Evolutionary conservation across 495 filamentous ascomycete genomes (phyloP).

Genomic region (Hypoxylon perforatum): DNA sequence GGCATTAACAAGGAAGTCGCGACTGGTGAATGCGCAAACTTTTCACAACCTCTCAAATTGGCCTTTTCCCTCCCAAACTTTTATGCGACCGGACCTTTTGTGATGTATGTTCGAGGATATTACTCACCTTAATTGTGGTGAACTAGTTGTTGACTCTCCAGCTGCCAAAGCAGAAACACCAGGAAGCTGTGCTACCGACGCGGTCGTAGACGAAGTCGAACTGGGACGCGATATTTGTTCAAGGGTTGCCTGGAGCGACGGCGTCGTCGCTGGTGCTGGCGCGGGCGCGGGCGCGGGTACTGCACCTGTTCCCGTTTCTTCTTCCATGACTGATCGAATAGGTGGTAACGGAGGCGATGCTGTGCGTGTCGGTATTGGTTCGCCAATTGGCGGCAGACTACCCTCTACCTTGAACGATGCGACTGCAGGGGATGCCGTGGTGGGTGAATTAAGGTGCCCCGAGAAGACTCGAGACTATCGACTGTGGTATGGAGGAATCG

Average conservation of each 20-base stretch:
- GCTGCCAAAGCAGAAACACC: slow-evolving; percentile 72
- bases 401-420: slow-evolving; percentile 30
- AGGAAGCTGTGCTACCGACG: slow-evolving; percentile 64
- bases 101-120: slow-evolving; percentile 3
- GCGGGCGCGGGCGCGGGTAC: too few relatives aligned
- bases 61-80: slow-evolving; percentile 2
- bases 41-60: neutral
- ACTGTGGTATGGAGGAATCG: slow-evolving; percentile 24
- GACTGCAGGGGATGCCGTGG: slow-evolving; percentile 39
- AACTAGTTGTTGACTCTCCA: slow-evolving; percentile 66
- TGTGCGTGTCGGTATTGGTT: slow-evolving; percentile 35
- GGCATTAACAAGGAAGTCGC: neutral
- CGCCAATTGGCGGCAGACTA: slow-evolving; percentile 36
- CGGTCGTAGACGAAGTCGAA: slow-evolving; percentile 58
- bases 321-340: slow-evolving; percentile 53
- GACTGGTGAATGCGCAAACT: neutral
- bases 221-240: slow-evolving; percentile 62
- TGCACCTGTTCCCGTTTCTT: slow-evolving; percentile 47
- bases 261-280: too few relatives aligned
- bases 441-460: slow-evolving; percentile 34
- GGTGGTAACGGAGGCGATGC: slow-evolving; percentile 37
- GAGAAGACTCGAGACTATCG: slow-evolving; percentile 39
- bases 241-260: slow-evolving; percentile 49
- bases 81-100: slow-evolving; percentile 5
- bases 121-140: slow-evolving; percentile 74